These are phyloP conservation scores for Coniochaeta hoffmannii DNA, from an alignment of 2,329 filamentous ascomycete species.

Conservation along the genomic window DNA sequence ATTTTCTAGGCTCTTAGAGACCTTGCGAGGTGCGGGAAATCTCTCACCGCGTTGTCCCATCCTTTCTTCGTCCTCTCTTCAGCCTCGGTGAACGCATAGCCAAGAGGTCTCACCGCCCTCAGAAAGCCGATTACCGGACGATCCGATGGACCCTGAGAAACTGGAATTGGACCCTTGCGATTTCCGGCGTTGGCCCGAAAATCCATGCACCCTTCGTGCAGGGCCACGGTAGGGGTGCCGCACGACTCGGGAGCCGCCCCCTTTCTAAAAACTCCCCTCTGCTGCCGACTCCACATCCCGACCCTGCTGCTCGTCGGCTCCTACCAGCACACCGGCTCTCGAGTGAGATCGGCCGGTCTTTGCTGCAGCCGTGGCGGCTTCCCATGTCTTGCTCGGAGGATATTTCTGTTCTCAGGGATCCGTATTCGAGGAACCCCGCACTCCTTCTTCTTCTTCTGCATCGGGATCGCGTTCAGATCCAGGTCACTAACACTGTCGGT, in stretches of 20 bases:
- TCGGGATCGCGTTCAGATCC: too few species aligned
- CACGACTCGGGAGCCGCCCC: too few species aligned
- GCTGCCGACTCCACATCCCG: neutral
- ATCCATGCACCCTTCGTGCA: neutral
- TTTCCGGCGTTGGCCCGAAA: neutral
- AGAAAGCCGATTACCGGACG: neutral
- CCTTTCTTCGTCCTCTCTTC: slow-evolving; percentile 4
- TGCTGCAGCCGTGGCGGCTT: neutral
- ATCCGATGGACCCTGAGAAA: neutral
- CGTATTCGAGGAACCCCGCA: neutral
- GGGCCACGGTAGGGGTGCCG: neutral
- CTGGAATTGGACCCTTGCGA: neutral
- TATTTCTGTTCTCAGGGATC: neutral
- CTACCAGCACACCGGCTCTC: neutral
- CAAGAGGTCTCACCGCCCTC: neutral
- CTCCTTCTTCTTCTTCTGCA: too few species aligned
- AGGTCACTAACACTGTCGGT: neutral
- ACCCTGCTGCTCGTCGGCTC: neutral
- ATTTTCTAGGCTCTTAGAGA: slow-evolving; percentile 22
- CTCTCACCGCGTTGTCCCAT: slow-evolving; percentile 7
- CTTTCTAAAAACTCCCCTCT: neutral
- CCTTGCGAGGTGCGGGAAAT: slow-evolving; percentile 22
- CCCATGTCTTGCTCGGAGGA: neutral
- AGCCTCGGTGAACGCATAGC: neutral
- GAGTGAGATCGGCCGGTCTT: neutral